Evolutionary conservation across 495 filamentous ascomycete genomes (phyloP).

Genomic region (Penicillium simplicissimum): DNA sequence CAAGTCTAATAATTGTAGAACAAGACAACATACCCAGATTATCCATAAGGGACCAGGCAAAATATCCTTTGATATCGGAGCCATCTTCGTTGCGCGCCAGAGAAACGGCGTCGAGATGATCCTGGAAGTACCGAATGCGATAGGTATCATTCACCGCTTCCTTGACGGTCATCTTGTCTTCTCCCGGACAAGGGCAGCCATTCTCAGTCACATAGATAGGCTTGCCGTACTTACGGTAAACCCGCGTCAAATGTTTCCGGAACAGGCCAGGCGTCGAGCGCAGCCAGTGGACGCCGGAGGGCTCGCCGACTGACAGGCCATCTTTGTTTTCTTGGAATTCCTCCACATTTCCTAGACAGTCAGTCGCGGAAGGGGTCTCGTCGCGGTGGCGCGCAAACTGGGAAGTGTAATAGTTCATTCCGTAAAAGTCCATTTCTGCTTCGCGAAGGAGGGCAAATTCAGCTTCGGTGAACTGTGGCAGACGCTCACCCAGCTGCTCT

Average conservation of each 20-base stretch:
- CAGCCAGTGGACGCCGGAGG: conserved; percentile 69
- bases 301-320: conserved; percentile 62
- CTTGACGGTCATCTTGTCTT: conserved; percentile 62
- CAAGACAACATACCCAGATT: conserved; percentile 23
- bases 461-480: conserved; percentile 60
- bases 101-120: conserved; percentile 65
- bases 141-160: conserved; percentile 65
- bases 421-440: conserved; percentile 70
- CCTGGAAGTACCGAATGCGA: conserved; percentile 64
- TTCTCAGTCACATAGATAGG: conserved; percentile 77
- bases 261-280: conserved; percentile 61
- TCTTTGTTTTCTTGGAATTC: conserved; percentile 59
- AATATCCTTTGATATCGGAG: conserved; percentile 64
- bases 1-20: not conserved
- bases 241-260: conserved; percentile 67
- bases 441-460: conserved; percentile 55
- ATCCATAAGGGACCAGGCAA: conserved; percentile 75
- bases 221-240: conserved; percentile 66
- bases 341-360: conserved; percentile 67
- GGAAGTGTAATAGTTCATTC: conserved; percentile 77
- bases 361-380: conserved; percentile 41
- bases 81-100: conserved; percentile 59
- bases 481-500: conserved; percentile 63
- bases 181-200: conserved; percentile 65
- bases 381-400: conserved; percentile 60